These are phyloP conservation scores for Chaetomium sp. DNA, from an alignment of 2,329 filamentous ascomycete genomes.

Conservation along the genomic window DNA sequence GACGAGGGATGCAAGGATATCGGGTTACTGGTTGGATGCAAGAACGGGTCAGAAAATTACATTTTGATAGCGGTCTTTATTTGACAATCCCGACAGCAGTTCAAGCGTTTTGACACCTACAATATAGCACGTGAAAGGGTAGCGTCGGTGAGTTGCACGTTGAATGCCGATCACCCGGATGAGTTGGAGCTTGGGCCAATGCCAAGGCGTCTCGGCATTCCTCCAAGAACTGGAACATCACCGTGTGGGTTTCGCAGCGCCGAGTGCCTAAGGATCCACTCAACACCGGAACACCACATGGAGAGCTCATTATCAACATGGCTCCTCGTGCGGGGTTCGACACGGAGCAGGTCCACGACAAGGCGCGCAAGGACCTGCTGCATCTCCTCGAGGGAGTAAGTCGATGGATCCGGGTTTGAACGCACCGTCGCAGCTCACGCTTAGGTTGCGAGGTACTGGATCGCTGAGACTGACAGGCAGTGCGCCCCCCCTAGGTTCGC, in stretches of 20 bases:
- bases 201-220: conserved; percentile 16
- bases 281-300: conserved; percentile 40
- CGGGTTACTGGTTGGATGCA: not conserved
- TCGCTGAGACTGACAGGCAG: conserved; percentile 31
- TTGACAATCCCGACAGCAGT: not conserved
- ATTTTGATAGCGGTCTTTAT: not conserved
- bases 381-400: conserved; percentile 93
- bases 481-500: conserved; percentile 66
- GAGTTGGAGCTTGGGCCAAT: conserved; percentile 21
- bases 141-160: not conserved
- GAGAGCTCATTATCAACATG: conserved; percentile 60
- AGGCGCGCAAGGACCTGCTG: conserved; percentile 84
- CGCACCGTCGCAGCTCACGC: not conserved
- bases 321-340: conserved; percentile 71
- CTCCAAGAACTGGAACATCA: not conserved
- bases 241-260: not conserved
- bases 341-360: conserved; percentile 74
- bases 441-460: conserved; percentile 12
- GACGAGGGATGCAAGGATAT: not conserved
- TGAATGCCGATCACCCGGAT: conserved; percentile 1
- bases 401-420: conserved; percentile 39
- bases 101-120: not conserved
- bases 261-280: conserved; percentile 18
- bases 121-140: not conserved
- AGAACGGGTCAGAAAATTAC: not conserved